phyloP scores from a whole-genome alignment of 148 eudicot species.

The Vaccinium darrowii region DNA sequence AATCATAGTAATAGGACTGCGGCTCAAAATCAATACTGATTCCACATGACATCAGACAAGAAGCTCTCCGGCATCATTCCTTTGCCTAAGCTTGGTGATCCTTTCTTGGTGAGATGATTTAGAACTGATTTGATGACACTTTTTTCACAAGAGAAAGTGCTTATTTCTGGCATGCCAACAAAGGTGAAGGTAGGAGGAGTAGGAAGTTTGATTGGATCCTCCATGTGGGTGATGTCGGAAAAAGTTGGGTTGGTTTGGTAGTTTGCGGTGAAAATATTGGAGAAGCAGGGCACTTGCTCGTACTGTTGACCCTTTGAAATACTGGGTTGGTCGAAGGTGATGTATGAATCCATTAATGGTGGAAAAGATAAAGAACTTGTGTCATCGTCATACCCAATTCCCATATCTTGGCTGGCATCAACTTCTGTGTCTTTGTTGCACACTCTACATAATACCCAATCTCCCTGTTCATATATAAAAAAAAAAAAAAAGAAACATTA shows the following conservation, averaged over 20 bases:
- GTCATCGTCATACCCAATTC: conserved; percentile 19
- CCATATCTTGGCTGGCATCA: conserved; percentile 20
- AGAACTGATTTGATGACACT: conserved; percentile 50
- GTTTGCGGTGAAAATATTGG: conserved; percentile 30
- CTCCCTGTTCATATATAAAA: conserved; percentile 23
- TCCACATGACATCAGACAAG: conserved; percentile 67
- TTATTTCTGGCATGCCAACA: conserved; percentile 19
- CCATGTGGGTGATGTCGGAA: conserved; percentile 20
- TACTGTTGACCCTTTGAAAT: neutral
- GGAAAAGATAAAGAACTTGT: conserved; percentile 37
- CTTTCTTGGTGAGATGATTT: conserved; percentile 47
- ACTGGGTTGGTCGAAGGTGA: conserved; percentile 22
- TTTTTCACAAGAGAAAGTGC: conserved; percentile 38
- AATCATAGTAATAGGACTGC: neutral
- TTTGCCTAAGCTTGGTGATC: conserved; percentile 46
- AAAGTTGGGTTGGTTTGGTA: conserved; percentile 25
- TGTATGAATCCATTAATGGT: conserved; percentile 43
- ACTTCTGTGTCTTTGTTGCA: conserved; percentile 36
- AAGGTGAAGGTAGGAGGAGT: conserved; percentile 1
- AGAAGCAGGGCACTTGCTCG: conserved; percentile 55
- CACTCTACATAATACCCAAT: conserved; percentile 50
- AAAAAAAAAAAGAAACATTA: neutral
- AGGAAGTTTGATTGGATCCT: conserved; percentile 18
- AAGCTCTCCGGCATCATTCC: conserved; percentile 51
- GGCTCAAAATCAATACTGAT: conserved; percentile 30